Conservation (phyloP, 148 eudicot genomes). For the Silene conica region DNA sequence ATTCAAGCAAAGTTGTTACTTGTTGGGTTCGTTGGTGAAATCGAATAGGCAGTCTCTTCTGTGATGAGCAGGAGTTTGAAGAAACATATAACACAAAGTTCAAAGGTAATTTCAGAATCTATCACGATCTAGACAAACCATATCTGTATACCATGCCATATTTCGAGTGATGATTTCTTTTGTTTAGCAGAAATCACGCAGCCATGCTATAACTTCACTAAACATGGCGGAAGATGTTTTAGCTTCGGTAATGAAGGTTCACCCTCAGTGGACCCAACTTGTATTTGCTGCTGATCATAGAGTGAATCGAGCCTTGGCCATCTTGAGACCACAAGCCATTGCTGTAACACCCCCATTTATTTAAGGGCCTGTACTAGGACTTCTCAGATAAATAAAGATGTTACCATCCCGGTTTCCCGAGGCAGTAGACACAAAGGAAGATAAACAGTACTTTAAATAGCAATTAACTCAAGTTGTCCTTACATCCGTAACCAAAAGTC, state of each 20-base stretch:
- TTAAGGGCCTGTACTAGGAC: no score
- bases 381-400: no score
- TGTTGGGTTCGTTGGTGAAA: slow-evolving; percentile 79
- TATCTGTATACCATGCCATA: slow-evolving; percentile 3
- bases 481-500: no score
- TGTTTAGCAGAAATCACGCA: slow-evolving; percentile 48
- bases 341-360: no score
- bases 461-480: no score
- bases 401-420: no score
- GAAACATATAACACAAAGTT: slow-evolving; percentile 38
- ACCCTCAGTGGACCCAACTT: slow-evolving; percentile 77
- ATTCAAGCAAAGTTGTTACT: no score
- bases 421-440: no score
- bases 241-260: slow-evolving; percentile 50
- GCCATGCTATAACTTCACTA: slow-evolving; percentile 58
- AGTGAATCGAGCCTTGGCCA: slow-evolving; percentile 81
- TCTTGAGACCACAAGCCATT: slow-evolving; percentile 85
- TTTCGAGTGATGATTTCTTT: slow-evolving; percentile 6
- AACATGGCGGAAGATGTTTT: slow-evolving; percentile 60
- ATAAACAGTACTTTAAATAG: no score
- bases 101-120: slow-evolving; percentile 44
- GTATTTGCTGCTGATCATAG: slow-evolving; percentile 87
- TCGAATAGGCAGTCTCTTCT: slow-evolving; percentile 87
- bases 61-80: slow-evolving; percentile 52
- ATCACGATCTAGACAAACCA: not conserved